A percentile compares a stretch with the other conserved stretches of the same genome.
Conservation (phyloP, 305 asterid genomes). For the Solanum hybrid region DNA sequence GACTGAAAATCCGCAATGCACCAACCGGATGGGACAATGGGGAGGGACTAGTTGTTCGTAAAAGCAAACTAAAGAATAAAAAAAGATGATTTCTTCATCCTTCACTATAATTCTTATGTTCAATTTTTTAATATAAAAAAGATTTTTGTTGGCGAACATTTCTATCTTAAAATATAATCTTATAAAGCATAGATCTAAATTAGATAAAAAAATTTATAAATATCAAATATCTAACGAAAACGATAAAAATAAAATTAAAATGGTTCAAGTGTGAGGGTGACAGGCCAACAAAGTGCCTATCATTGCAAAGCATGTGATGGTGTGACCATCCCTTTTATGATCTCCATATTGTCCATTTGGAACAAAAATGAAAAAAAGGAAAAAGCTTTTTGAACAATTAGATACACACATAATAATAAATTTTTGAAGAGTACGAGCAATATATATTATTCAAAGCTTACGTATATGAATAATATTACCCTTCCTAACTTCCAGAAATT, state of each 20-base stretch:
- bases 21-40: neutral
- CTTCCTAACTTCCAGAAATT: accelerated
- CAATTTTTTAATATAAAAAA: no score
- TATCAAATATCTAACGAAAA: neutral
- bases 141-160: no score
- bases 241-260: neutral
- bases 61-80: neutral
- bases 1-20: neutral
- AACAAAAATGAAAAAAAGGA: neutral
- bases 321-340: neutral
- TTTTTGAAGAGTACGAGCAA: neutral
- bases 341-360: neutral
- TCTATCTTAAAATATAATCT: no score
- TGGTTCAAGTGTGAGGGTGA: neutral
- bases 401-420: accelerated
- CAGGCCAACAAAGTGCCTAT: neutral
- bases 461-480: neutral
- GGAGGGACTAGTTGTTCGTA: neutral
- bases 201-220: no score
- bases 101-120: no score
- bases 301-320: neutral
- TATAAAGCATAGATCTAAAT: no score
- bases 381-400: neutral
- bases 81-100: neutral
- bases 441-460: neutral